phyloP scores from a whole-genome alignment of 2,329 filamentous ascomycete species.

The Triangularia setosa region DNA sequence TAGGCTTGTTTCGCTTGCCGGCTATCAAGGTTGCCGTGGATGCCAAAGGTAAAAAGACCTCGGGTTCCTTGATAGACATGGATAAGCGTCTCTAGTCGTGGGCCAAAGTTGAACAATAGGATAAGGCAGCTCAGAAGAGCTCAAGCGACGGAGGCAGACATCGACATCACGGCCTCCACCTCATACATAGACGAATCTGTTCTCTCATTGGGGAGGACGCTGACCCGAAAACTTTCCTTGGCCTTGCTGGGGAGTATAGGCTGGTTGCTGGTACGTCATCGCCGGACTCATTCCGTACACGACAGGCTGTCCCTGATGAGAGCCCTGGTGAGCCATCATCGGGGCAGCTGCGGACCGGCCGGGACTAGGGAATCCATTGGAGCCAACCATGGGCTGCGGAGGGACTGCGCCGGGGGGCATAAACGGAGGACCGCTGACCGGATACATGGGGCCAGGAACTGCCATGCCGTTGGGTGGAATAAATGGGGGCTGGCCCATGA shows the following conservation, averaged over 20 bases:
- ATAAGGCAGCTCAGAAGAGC: background rate
- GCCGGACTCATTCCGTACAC: constrained; percentile 70
- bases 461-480: constrained; percentile 72
- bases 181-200: background rate
- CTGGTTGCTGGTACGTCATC: constrained; percentile 70
- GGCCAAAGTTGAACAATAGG: background rate
- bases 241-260: constrained; percentile 66
- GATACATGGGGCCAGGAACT: constrained; percentile 71
- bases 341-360: constrained; percentile 66
- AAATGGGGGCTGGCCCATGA: constrained; percentile 81
- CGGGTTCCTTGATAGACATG: background rate
- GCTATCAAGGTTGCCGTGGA: background rate
- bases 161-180: background rate
- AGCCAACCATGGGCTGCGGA: constrained; percentile 58
- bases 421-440: constrained; percentile 59
- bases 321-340: constrained; percentile 93
- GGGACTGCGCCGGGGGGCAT: constrained; percentile 55
- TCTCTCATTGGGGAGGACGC: constrained; percentile 17
- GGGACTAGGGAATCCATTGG: constrained; percentile 83
- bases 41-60: background rate
- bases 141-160: background rate
- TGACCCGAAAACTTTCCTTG: constrained; percentile 61
- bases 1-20: background rate
- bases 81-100: background rate
- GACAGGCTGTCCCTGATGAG: constrained; percentile 75